Conservation (phyloP, 805 yeast species). For the Saccharomycopsis sp. region DNA sequence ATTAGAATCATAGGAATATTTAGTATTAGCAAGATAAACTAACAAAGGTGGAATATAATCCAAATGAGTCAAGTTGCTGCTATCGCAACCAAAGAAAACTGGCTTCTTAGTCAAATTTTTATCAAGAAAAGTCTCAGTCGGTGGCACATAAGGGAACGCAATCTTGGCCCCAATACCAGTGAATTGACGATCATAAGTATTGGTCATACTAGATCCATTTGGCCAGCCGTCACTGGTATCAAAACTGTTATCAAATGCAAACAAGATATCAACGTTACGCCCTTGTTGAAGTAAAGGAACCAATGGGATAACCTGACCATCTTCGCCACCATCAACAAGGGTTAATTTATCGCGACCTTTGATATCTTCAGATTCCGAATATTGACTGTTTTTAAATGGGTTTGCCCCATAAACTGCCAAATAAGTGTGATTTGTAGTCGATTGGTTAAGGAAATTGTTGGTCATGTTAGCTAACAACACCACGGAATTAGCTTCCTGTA, state of each 20-base stretch:
- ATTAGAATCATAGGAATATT: constrained; percentile 57
- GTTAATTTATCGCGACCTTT: constrained; percentile 28
- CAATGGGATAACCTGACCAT: constrained; percentile 39
- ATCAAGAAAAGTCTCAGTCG: constrained; percentile 48
- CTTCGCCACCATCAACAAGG: constrained; percentile 47
- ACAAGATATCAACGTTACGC: constrained; percentile 37
- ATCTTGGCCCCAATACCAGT: constrained; percentile 45
- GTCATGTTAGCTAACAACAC: neutral
- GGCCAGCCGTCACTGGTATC: constrained; percentile 40
- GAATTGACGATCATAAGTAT: constrained; percentile 38
- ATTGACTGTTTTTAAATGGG: constrained; percentile 10
- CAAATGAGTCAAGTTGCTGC: constrained; percentile 50
- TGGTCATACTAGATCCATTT: constrained; percentile 36
- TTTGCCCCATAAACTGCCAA: constrained; percentile 24
- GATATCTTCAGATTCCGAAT: constrained; percentile 23
- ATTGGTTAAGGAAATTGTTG: neutral
- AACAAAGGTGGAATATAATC: constrained; percentile 61
- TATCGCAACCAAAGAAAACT: constrained; percentile 78
- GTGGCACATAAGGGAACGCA: constrained; percentile 77
- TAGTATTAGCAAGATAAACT: constrained; percentile 66
- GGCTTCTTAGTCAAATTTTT: constrained; percentile 61
- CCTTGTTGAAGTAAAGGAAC: constrained; percentile 38
- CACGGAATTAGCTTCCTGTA: neutral
- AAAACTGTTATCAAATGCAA: constrained; percentile 42
- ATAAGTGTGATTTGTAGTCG: neutral